phyloP scores from a whole-genome alignment of 352 stramenopile genomes.

The Phytophthora ohioensis region DNA sequence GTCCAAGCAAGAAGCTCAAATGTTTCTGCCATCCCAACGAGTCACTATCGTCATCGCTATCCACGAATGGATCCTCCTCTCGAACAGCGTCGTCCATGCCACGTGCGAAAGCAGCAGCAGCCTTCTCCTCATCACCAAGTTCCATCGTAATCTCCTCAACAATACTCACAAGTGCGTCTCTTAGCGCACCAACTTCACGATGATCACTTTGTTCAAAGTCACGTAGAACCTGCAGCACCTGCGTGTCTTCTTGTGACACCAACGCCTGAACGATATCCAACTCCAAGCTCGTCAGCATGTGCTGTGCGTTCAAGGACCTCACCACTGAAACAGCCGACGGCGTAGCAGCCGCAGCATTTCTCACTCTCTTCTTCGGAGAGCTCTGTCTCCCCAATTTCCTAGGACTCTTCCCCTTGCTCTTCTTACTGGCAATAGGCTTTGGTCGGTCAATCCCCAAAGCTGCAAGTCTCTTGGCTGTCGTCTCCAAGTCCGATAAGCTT shows the following conservation, averaged over 20 bases:
- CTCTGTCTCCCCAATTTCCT: slow-evolving; percentile 10
- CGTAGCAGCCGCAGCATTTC: slow-evolving; percentile 3
- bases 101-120: slow-evolving; percentile 38
- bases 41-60: slow-evolving; percentile 36
- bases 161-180: slow-evolving; percentile 59
- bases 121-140: slow-evolving; percentile 71
- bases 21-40: slow-evolving; percentile 58
- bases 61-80: slow-evolving; percentile 28
- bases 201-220: slow-evolving; percentile 52
- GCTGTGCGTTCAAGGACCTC: slow-evolving; percentile 54
- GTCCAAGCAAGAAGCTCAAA: slow-evolving; percentile 53
- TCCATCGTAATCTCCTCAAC: slow-evolving; percentile 76
- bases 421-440: slow-evolving; percentile 23
- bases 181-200: slow-evolving; percentile 41
- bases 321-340: slow-evolving; percentile 49
- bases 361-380: slow-evolving; percentile 17
- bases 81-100: slow-evolving; percentile 42
- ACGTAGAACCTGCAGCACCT: slow-evolving; percentile 52
- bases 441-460: slow-evolving; percentile 34
- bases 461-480: slow-evolving; percentile 60
- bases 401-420: slow-evolving; percentile 29
- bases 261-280: slow-evolving; percentile 65
- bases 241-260: slow-evolving; percentile 63
- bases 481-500: slow-evolving; percentile 59
- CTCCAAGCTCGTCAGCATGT: slow-evolving; percentile 74